Evolutionary conservation across 768 basidiomycete species (phyloP), one percentile per base, ranked within the genome.

Genomic region (Russula olivacea): DNA sequence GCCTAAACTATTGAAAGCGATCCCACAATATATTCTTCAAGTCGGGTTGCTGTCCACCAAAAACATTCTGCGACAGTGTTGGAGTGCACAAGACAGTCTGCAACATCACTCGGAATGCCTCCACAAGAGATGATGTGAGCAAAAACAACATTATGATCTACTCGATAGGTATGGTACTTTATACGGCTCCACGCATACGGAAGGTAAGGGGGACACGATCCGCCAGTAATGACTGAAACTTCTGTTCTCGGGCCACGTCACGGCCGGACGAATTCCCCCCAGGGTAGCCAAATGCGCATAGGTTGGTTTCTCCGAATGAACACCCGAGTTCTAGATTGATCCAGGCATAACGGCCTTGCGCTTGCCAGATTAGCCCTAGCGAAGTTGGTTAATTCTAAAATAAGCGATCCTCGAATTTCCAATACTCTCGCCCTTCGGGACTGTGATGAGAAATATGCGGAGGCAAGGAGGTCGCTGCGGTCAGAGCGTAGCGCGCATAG

Each of bases 361-460:
- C 19, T 43, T 43, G 19, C 19, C 19, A 43, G 9, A 19, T 43
- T n/a, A 19, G 14, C 17, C 10, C 43, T 11, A 45, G 9, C 9
- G 45, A n/a, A n/a, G 19, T n/a, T 21, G 10, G 19, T 21, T 47
- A n/a, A 47, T 47, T 21, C 19, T 47, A 52, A n/a, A n/a, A 52
- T 17, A 52, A 52, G 17, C 19, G 56, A 14, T 51, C 45, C 28
- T 63, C 56, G 17, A 52, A 45, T 15, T 58, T 51, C 50, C 50
- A 53, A 21, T 43, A 52, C 25, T 58, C 61, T 15, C n/a, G 41
- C 15, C 41, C 61, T 12, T 41, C 50, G 34, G 45, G 23, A 52
- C 21, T 41, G 36, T 52, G 34, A 23, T 50, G 38, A 17, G 36
- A 51, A 1, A 38, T 0, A 7, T 19, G 19, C n/a, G 34, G 32